A percentile compares a stretch with the other conserved stretches of the same genome.
Evolutionary conservation across 768 basidiomycete species (phyloP).

Genomic region (Suillus luteus): DNA sequence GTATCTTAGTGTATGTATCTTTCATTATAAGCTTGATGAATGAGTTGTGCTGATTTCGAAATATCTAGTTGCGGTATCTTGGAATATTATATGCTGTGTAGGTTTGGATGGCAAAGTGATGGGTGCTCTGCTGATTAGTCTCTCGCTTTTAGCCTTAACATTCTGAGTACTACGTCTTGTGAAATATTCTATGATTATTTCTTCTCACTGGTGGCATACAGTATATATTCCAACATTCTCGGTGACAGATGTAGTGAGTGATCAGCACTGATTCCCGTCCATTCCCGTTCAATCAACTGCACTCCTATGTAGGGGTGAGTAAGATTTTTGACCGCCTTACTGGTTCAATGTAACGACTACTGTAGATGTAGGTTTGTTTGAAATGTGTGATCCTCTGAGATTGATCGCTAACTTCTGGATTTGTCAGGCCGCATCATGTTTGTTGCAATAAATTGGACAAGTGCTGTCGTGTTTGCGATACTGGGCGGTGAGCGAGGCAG

Average conservation of each 20-base stretch:
- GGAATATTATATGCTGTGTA: constrained; percentile 5
- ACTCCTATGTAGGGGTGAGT: constrained; percentile 2
- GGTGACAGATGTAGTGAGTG: background rate
- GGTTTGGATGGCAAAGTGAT: background rate
- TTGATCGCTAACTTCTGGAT: background rate
- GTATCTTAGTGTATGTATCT: background rate
- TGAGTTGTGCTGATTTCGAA: background rate
- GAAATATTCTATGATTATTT: background rate
- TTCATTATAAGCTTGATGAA: background rate
- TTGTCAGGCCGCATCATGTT: background rate
- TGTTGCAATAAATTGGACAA: background rate
- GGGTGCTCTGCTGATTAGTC: background rate
- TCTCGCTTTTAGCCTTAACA: background rate
- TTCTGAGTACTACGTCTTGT: background rate
- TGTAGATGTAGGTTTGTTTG: background rate
- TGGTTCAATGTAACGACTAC: background rate
- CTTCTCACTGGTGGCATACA: background rate
- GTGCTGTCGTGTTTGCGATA: background rate
- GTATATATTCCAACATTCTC: background rate
- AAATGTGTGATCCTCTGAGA: background rate
- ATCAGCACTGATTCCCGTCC: background rate
- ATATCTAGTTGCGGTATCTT: background rate
- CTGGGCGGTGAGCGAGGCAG: background rate
- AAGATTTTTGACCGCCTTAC: background rate
- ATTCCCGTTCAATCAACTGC: background rate